These are phyloP conservation scores for Metarhizium guizhouense DNA, from an alignment of 2,329 filamentous ascomycete genomes.

Conservation along the genomic window DNA sequence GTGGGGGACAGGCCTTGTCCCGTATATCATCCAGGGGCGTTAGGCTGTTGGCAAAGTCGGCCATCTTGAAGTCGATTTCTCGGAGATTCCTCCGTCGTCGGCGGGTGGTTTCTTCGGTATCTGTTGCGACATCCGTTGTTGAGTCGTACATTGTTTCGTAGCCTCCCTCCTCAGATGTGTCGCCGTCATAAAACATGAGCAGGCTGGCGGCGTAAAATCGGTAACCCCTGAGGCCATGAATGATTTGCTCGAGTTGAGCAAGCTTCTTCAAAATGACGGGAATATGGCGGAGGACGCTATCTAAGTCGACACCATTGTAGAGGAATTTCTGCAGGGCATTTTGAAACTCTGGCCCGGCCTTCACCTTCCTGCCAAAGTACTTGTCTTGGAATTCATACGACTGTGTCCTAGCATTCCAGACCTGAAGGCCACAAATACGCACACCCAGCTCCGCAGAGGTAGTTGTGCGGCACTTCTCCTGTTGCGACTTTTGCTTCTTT, in stretches of 20 bases:
- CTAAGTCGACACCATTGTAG: slow-evolving; percentile 76
- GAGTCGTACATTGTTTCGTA: slow-evolving; percentile 47
- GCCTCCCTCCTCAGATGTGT: slow-evolving; percentile 39
- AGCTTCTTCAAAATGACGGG: slow-evolving; percentile 81
- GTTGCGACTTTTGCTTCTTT: slow-evolving; percentile 89
- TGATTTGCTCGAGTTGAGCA: slow-evolving; percentile 72
- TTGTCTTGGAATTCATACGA: slow-evolving; percentile 96
- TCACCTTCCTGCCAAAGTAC: slow-evolving; percentile 85
- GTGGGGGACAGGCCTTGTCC: slow-evolving; percentile 65
- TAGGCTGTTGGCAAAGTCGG: slow-evolving; percentile 96
- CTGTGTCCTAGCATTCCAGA: slow-evolving; percentile 80
- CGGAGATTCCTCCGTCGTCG: slow-evolving; percentile 39
- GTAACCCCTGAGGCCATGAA: slow-evolving; percentile 71
- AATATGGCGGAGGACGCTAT: slow-evolving; percentile 77
- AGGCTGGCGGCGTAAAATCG: slow-evolving; percentile 93
- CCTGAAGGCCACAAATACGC: slow-evolving; percentile 88
- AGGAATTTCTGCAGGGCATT: slow-evolving; percentile 81
- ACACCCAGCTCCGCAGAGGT: slow-evolving; percentile 90
- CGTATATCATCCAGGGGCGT: slow-evolving; percentile 69
- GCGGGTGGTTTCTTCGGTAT: slow-evolving; percentile 44
- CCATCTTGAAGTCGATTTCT: slow-evolving; percentile 88
- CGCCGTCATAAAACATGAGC: slow-evolving; percentile 94
- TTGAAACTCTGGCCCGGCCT: slow-evolving; percentile 82
- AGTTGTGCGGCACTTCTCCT: slow-evolving; percentile 84
- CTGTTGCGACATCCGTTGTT: slow-evolving; percentile 49